These are phyloP conservation scores for Thyridium curvatum DNA, from an alignment of 2,329 filamentous ascomycete species.

Conservation along the genomic window DNA sequence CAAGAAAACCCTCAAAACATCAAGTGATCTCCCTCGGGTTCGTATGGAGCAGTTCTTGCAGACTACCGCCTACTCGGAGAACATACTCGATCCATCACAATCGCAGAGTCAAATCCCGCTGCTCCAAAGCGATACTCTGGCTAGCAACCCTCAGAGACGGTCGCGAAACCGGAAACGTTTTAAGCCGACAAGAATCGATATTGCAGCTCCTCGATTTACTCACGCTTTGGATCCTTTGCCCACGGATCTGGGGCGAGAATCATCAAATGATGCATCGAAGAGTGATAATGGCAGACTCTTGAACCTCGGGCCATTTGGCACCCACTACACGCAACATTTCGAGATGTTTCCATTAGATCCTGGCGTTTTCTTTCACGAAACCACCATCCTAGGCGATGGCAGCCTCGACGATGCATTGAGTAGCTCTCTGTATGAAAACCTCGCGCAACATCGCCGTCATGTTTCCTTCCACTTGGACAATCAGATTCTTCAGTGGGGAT, in stretches of 20 bases:
- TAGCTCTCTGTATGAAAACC: too few relatives aligned
- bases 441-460: conserved; percentile 16
- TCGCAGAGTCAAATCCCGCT: not conserved
- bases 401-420: conserved; percentile 31
- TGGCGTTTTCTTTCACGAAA: conserved; percentile 53
- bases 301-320: conserved; percentile 51
- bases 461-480: conserved; percentile 40
- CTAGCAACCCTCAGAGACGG: conserved; percentile 7
- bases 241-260: not conserved
- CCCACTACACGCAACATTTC: conserved; percentile 56
- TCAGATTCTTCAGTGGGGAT: conserved; percentile 45
- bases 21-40: conserved; percentile 16
- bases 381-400: conserved; percentile 52
- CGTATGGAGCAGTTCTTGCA: conserved; percentile 25
- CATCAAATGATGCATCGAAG: too few relatives aligned
- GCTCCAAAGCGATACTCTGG: not conserved
- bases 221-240: conserved; percentile 48
- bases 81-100: conserved; percentile 8
- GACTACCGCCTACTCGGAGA: too few relatives aligned
- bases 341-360: conserved; percentile 52
- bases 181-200: conserved; percentile 38
- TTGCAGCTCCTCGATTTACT: conserved; percentile 43
- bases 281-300: too few relatives aligned
- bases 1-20: conserved; percentile 26
- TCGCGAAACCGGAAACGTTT: conserved; percentile 36